Percentiles rank a stretch among this genome's conserved stretches.
Evolutionary conservation across 495 filamentous ascomycete species (phyloP).

Genomic region (Podospora australis): DNA sequence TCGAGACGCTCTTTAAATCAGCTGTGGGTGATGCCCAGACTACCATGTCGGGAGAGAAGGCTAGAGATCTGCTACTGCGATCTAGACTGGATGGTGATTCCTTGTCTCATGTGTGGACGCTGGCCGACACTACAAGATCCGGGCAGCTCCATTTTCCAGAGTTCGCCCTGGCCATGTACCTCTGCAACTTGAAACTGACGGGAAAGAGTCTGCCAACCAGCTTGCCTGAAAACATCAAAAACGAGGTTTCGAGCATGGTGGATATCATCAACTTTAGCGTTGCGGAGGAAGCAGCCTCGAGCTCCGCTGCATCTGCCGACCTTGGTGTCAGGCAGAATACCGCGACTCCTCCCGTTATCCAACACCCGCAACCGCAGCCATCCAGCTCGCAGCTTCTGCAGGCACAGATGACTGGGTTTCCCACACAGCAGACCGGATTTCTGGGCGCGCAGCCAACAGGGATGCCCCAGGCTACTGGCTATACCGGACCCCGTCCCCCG

Average conservation of each 20-base stretch:
- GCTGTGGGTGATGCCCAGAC: slow-evolving; percentile 77
- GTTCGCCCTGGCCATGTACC: slow-evolving; percentile 97
- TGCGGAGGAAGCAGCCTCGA: slow-evolving; percentile 56
- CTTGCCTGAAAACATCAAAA: slow-evolving; percentile 80
- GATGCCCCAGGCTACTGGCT: slow-evolving; percentile 53
- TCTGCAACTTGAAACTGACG: slow-evolving; percentile 88
- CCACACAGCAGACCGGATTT: slow-evolving; percentile 46
- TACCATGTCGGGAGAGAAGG: slow-evolving; percentile 87
- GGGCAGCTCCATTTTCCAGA: slow-evolving; percentile 96
- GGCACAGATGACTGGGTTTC: slow-evolving; percentile 70
- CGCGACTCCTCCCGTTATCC: slow-evolving; percentile 62
- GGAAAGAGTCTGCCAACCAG: slow-evolving; percentile 69
- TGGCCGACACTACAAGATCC: slow-evolving; percentile 96
- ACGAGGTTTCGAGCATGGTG: slow-evolving; percentile 99
- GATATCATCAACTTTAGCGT: slow-evolving; percentile 98
- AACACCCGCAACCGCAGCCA: slow-evolving; percentile 78
- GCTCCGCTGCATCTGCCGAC: slow-evolving; percentile 51
- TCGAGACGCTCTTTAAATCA: slow-evolving; percentile 96
- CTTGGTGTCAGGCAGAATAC: slow-evolving; percentile 64
- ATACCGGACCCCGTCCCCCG: slow-evolving; percentile 74
- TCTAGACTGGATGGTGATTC: slow-evolving; percentile 79
- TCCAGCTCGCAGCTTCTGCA: slow-evolving; percentile 70
- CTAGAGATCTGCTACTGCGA: slow-evolving; percentile 77
- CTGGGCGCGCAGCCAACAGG: slow-evolving; percentile 51
- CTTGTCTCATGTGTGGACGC: slow-evolving; percentile 82